Evolutionary conservation across 2,329 filamentous ascomycete species (phyloP).

Genomic region (Beauveria asiatica): DNA sequence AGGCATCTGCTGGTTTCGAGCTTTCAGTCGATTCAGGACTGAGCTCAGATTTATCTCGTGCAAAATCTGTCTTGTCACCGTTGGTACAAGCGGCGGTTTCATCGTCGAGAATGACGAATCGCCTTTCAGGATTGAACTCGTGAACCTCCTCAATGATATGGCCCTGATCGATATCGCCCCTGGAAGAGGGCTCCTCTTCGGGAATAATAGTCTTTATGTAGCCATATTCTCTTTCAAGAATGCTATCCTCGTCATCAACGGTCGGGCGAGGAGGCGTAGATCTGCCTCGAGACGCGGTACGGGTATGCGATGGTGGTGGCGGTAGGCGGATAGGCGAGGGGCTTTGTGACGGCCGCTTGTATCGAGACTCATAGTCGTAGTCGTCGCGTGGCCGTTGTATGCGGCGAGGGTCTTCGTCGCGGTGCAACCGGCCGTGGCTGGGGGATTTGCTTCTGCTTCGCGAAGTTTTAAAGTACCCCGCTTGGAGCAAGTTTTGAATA

Average conservation of each 20-base stretch:
- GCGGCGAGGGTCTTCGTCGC: neutral
- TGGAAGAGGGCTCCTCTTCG: conserved; percentile 49
- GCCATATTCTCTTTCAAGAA: conserved; percentile 53
- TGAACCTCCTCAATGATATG: conserved; percentile 57
- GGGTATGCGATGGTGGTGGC: neutral
- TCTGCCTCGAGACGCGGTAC: neutral
- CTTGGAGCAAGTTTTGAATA: conserved; percentile 38
- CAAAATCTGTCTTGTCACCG: conserved; percentile 20
- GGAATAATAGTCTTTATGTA: conserved; percentile 20
- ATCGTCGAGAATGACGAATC: conserved; percentile 51
- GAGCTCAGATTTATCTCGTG: conserved; percentile 17
- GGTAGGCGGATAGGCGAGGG: conserved; percentile 6
- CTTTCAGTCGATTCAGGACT: conserved; percentile 6
- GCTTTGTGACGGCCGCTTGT: neutral
- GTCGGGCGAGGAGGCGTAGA: conserved; percentile 49
- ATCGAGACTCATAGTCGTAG: neutral
- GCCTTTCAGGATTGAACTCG: conserved; percentile 52
- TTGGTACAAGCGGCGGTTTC: neutral
- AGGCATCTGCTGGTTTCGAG: neutral
- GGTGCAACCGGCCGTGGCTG: neutral
- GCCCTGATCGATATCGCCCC: conserved; percentile 60
- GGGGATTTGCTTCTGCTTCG: conserved; percentile 22
- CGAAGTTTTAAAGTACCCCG: conserved; percentile 42
- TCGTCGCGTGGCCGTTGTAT: neutral
- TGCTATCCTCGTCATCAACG: conserved; percentile 60